A percentile compares a stretch with the other conserved stretches of the same genome.
Evolutionary conservation across 495 filamentous ascomycete species (phyloP).

Genomic region (Hypoxylon fragiforme): DNA sequence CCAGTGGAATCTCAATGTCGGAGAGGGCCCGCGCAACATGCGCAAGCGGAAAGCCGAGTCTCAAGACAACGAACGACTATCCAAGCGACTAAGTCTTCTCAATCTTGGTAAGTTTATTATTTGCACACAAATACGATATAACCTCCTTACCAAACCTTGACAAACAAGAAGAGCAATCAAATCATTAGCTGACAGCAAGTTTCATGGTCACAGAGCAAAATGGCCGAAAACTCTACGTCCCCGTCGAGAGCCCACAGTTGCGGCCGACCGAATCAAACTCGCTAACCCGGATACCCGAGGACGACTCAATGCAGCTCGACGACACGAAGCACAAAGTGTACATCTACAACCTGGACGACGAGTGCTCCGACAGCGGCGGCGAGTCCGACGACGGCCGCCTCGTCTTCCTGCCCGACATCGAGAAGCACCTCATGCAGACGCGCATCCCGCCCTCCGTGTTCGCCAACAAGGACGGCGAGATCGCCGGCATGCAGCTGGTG

Average conservation of each 20-base stretch:
- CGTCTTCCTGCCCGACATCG: constrained; percentile 81
- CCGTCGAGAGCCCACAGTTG: constrained; percentile 47
- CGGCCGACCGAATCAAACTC: constrained; percentile 20
- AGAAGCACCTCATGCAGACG: constrained; percentile 65
- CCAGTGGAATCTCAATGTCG: constrained; percentile 17
- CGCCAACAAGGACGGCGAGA: constrained; percentile 50
- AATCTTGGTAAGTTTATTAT: constrained; percentile 68
- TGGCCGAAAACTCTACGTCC: constrained; percentile 60
- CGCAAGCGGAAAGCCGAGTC: constrained; percentile 58
- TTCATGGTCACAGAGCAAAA: constrained; percentile 48
- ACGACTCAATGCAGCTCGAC: constrained; percentile 82
- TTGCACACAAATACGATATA: background rate
- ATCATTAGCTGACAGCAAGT: constrained; percentile 7
- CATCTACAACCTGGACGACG: constrained; percentile 86
- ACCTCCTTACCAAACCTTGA: background rate
- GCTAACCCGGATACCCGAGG: constrained; percentile 27
- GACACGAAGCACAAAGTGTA: constrained; percentile 85
- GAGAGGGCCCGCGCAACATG: constrained; percentile 39
- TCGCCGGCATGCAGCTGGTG: constrained; percentile 68
- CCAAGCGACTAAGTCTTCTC: constrained; percentile 79
- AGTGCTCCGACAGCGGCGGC: constrained; percentile 63
- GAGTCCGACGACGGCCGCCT: constrained; percentile 57
- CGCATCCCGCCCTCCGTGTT: constrained; percentile 71
- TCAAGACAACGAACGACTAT: constrained; percentile 61
- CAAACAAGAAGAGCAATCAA: background rate